Base-by-base conservation (phyloP, 2,329 filamentous ascomycete genomes). In the Periconia macrospinosa region DNA sequence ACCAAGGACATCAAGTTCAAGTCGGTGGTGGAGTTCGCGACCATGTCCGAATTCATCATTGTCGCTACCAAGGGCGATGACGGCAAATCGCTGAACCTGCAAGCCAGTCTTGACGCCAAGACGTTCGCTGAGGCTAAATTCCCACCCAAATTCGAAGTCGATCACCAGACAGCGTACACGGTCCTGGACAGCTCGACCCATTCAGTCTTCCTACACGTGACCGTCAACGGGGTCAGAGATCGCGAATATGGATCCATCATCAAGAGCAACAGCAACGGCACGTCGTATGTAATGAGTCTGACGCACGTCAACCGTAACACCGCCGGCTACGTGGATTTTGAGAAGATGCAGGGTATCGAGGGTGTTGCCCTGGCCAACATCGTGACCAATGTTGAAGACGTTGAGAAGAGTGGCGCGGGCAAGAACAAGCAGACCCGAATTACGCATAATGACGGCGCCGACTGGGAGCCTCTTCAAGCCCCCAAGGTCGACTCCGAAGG, bases 201-300 rank as follows among this genome's bases (percentile, higher is more conserved):
- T 73, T 90, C 94, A 1, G 83, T 99, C 54, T 97, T 97, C 76
- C 77, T 99, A 53, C 95, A 97, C 68, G 93, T 97, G 45, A 92
- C 89, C 0, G 90, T 91, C 41, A 88, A 89, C 65, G 83, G 82
- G 41, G 78, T 79, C 3, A 71, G 79, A 47, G 87, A 85, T 17
- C 84, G 83, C 47, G 84, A 89, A 55, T 92, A 90, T 64, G 94
- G 94, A 37, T 88, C 89, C 20, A 91, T 99, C 63, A 86, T 99
- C 75, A 99, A 97, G 83, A 97, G 92, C 69, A 99, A 99, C 78
- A 97, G 92, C 65, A 97, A 99, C 69, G 94, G 94, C 50, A 99
- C 94, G 0, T 94, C 90, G 1, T 99, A 97, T 67, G 90, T 96
- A 13, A 79, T 96, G 59, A 95, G 90, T 73, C 81, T 94, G 20